Base-by-base conservation (phyloP, 495 filamentous ascomycete genomes). In the Xylaria flabelliformis region DNA sequence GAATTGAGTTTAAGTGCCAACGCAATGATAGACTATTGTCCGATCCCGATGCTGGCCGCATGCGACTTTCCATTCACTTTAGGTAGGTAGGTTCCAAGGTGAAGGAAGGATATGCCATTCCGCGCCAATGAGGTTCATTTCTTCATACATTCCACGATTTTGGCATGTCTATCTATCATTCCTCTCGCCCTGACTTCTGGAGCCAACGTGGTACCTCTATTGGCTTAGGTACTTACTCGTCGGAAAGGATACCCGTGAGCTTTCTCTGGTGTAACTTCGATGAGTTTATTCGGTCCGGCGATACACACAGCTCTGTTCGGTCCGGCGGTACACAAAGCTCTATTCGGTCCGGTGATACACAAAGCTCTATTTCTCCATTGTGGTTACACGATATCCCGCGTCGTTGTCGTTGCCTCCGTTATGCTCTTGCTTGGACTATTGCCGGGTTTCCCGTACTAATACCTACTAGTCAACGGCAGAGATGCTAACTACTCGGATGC, bases 21-120 rank as follows among this genome's bases (percentile, higher is more conserved):
- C 19, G 8, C 6, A 65, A 32, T 32, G 8, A 5, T 8, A 34
- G 32, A 26, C 15, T 21, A 17, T 3, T 15, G 13, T 3, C 46
- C 48, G 46, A 56, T 46, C 48, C 69, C 69, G 50, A 64, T 17
- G 59, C 69, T 71, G 59, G 59, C 59, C 58, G 68, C 48, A 19
- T 34, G 39, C 39, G 32, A 56, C n/a, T 50, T 50, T 7, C 13
- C 13, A 4, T 32, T 19, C 9, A 17, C 41, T 29, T 29, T 8
- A 7, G 26, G 4, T 8, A 7, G 26, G 4, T 26, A 7, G 42
- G 39, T 26, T 46, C 21, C n/a, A 67, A 32, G 8, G 64, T 19
- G 26, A 29, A 29, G 21, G 21, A 55, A 3, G 64, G 9, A 67
- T 32, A 5, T 5, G 13, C 2, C 15, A 26, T 66, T 51, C 46